A percentile compares a stretch with the other conserved stretches of the same genome.
Conservation (phyloP, 2,329 filamentous ascomycete genomes). For the Pseudocercospora musae region DNA sequence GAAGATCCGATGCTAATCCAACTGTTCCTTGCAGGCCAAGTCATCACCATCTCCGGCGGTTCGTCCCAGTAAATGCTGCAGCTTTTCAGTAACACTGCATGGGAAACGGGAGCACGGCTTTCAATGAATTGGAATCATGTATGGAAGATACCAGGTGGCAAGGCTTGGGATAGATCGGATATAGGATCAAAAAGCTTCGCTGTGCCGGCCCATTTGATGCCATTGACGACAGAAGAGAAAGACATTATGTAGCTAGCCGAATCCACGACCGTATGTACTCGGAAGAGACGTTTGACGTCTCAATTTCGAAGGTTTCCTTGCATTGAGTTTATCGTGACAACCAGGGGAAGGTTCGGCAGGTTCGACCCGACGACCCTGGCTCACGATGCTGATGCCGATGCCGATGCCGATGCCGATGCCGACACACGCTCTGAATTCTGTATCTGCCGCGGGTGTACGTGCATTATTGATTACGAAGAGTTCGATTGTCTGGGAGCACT, state of each 20-base stretch:
- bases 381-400: neutral
- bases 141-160: conserved; percentile 1
- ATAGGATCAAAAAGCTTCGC: neutral
- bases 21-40: conserved; percentile 33
- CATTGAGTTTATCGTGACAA: neutral
- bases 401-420: neutral
- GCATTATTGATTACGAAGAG: too few relatives aligned
- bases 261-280: neutral
- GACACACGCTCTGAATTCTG: neutral
- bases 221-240: neutral
- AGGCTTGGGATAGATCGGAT: neutral
- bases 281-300: neutral
- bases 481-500: too few relatives aligned
- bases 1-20: conserved; percentile 14
- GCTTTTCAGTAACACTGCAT: neutral
- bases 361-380: neutral
- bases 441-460: too few relatives aligned
- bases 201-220: neutral
- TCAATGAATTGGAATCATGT: neutral
- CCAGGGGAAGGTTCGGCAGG: too few relatives aligned
- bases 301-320: neutral
- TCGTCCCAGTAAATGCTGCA: conserved; percentile 36
- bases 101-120: conserved; percentile 5
- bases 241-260: neutral
- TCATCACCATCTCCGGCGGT: conserved; percentile 44